Percentiles rank a stretch among this genome's conserved stretches.
Evolutionary conservation across 345 rosid species (phyloP).

Genomic region (Boechera retrofracta): DNA sequence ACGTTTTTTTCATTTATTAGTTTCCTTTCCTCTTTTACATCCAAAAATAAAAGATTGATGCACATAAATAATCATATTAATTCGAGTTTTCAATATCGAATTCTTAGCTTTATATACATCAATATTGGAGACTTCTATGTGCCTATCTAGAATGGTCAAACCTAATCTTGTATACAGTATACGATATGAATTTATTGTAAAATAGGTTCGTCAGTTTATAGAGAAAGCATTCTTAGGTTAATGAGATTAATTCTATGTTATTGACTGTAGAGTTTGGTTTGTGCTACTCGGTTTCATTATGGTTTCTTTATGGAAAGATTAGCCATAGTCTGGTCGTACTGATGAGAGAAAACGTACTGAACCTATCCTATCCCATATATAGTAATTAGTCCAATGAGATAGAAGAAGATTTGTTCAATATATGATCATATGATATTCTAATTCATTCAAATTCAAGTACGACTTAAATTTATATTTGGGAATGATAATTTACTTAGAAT

Average conservation of each 20-base stretch:
- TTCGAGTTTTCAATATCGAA: background rate
- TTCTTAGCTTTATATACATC: background rate
- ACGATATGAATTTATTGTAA: background rate
- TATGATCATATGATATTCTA: background rate
- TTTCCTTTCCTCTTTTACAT: background rate
- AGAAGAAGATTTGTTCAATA: background rate
- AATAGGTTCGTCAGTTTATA: background rate
- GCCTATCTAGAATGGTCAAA: background rate
- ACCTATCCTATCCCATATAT: background rate
- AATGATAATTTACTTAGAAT: background rate
- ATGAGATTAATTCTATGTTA: background rate
- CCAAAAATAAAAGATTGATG: background rate
- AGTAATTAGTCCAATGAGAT: background rate
- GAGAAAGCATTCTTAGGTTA: background rate
- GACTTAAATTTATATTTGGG: background rate
- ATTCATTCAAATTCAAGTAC: background rate
- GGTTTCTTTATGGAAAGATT: background rate
- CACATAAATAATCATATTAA: background rate
- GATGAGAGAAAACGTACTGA: background rate
- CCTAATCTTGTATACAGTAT: background rate
- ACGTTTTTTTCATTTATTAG: conserved; percentile 1
- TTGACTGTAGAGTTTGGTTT: no score
- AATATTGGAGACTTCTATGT: background rate
- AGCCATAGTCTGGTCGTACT: background rate
- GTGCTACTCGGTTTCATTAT: no score